Conservation (phyloP, 1,139 yeast species). For the Wickerhamomyces sp. region DNA sequence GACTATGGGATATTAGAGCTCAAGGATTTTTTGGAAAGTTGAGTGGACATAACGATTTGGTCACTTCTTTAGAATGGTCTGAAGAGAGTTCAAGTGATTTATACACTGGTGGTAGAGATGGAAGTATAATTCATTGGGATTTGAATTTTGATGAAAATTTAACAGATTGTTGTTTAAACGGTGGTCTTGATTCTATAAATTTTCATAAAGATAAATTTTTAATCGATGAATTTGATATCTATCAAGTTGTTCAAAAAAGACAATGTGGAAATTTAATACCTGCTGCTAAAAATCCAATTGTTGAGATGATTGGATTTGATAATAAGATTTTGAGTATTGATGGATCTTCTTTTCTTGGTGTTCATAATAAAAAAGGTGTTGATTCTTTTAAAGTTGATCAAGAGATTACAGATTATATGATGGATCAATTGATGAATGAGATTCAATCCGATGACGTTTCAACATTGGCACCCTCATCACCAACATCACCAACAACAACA, state of each 20-base stretch:
- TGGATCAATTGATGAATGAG: conserved; percentile 18
- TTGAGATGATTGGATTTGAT: conserved; percentile 30
- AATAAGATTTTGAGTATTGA: conserved; percentile 46
- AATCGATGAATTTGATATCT: conserved; percentile 24
- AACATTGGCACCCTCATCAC: conserved; percentile 3
- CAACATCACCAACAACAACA: conserved; percentile 7
- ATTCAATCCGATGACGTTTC: not conserved
- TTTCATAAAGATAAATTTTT: conserved; percentile 31
- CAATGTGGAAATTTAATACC: conserved; percentile 61
- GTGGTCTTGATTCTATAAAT: conserved; percentile 40
- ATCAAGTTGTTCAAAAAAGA: conserved; percentile 34
- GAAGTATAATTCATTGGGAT: conserved; percentile 73
- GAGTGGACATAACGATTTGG: conserved; percentile 49
- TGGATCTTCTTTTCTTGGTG: conserved; percentile 49
- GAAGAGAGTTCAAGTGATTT: conserved; percentile 41
- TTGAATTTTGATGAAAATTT: conserved; percentile 32
- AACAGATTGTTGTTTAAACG: conserved; percentile 39
- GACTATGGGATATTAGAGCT: conserved; percentile 74
- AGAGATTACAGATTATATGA: conserved; percentile 15
- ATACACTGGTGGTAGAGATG: conserved; percentile 66
- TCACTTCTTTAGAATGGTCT: conserved; percentile 61
- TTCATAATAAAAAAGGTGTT: conserved; percentile 33
- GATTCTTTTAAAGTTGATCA: conserved; percentile 18
- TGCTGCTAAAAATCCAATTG: conserved; percentile 48
- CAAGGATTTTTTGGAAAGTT: conserved; percentile 48